These are phyloP conservation scores for Phytophthora brassicae DNA, from an alignment of 352 stramenopile genomes.

Conservation along the genomic window DNA sequence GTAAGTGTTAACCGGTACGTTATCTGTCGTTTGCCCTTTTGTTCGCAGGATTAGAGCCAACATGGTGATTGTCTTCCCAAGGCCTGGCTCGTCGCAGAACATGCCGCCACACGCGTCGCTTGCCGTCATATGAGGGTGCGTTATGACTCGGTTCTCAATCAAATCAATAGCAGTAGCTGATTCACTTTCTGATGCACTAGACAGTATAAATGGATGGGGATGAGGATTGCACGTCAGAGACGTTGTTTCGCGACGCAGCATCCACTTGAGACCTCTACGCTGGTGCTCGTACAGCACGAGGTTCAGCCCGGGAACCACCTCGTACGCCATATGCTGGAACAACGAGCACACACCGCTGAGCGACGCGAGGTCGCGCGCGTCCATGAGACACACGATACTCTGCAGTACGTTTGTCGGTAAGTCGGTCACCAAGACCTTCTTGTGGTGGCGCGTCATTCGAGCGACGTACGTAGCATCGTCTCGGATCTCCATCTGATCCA, in stretches of 20 bases:
- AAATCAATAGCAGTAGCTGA: constrained; percentile 46
- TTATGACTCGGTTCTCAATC: constrained; percentile 51
- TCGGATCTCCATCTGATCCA: constrained; percentile 68
- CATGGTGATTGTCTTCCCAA: constrained; percentile 89
- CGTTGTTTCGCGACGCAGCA: constrained; percentile 68
- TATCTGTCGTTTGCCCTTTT: constrained; percentile 53
- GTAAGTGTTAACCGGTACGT: constrained; percentile 9
- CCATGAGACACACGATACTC: constrained; percentile 58
- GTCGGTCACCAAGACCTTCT: constrained; percentile 59
- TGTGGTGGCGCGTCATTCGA: constrained; percentile 42
- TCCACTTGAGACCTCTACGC: constrained; percentile 73
- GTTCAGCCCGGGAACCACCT: constrained; percentile 77
- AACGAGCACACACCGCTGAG: constrained; percentile 66
- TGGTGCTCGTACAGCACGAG: constrained; percentile 79
- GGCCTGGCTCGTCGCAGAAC: constrained; percentile 82
- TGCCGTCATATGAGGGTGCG: constrained; percentile 17
- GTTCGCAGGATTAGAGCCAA: constrained; percentile 77
- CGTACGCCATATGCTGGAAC: constrained; percentile 83
- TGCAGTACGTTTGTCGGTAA: constrained; percentile 63
- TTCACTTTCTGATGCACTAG: constrained; percentile 12
- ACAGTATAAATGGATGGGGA: constrained; percentile 56
- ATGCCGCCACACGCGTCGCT: constrained; percentile 69
- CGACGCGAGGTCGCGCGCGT: constrained; percentile 57
- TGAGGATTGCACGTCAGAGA: constrained; percentile 32
- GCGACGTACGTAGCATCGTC: constrained; percentile 62